Evolutionary conservation across 768 basidiomycete genomes (phyloP), one percentile per base, ranked within the genome.

Genomic region (Fomitopsis serialis): DNA sequence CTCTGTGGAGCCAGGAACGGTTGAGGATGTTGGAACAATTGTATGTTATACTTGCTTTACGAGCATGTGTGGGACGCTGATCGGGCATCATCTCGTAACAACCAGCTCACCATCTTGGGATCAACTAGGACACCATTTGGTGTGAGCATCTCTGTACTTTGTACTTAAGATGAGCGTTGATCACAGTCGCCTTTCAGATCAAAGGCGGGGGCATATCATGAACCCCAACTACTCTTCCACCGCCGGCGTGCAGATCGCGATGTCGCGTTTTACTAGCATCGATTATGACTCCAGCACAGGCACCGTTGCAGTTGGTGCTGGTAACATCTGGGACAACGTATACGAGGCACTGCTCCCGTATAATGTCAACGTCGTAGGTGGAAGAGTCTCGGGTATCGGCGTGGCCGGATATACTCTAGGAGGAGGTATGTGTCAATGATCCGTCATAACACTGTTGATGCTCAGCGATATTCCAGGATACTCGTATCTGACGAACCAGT

Each of bases 401-500:
- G 62, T 68, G 4, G 64, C 64, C 4, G 66, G 66, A 3, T 63
- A 64, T 32, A 57, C 59, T 10, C 68, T 85, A 0, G 82, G 82
- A 9, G 84, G 84, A 73, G 83, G 76, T 76, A 49, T 48, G 66
- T 35, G 9, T 35, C 15, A 40, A 7, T 40, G 9, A 7, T 15
- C 22, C 29, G 29, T 27, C 45, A 46, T 25, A 24, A 46, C 29
- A 25, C 45, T 22, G 19, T 25, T 46, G 23, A 46, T n/a, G n/a
- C n/a, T n/a, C n/a, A 34, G 46, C 25, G 8, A 25, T 34, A 4
- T 24, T 7, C 4, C 19, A 78, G 84, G 85, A 3, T 86, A 82
- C 58, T 85, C 85, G 12, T 86, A 78, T 77, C 68, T 74, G 49
- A 79, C 80, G 0, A 84, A 85, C 54, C 80, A 84, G 52, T 70